Conservation (phyloP, 2,329 filamentous ascomycete species). For the Ilyonectria destructans region DNA sequence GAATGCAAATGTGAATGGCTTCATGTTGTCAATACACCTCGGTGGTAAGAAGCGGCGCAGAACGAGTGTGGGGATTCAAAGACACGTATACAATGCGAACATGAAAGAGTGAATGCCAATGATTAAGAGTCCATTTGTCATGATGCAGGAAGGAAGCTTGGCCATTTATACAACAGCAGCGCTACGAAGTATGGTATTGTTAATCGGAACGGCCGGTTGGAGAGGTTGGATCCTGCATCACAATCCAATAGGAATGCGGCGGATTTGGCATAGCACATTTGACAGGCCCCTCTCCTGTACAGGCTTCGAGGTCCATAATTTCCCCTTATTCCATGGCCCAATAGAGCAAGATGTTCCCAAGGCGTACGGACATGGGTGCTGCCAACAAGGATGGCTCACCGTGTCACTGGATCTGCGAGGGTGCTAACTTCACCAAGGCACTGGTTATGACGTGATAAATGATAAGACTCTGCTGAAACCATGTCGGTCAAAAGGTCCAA, state of each 20-base stretch:
- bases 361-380: neutral
- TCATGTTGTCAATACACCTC: slow-evolving; percentile 24
- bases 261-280: too few relatives aligned
- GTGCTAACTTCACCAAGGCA: neutral
- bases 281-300: neutral
- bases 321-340: slow-evolving; percentile 12
- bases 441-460: neutral
- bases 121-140: slow-evolving; percentile 36
- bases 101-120: slow-evolving; percentile 38
- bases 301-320: slow-evolving; percentile 6
- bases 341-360: slow-evolving; percentile 2
- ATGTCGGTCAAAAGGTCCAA: neutral
- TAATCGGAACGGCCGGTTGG: neutral
- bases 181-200: neutral
- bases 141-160: slow-evolving; percentile 8
- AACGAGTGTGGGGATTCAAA: slow-evolving; percentile 1
- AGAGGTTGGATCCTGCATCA: neutral
- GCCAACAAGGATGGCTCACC: neutral
- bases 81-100: slow-evolving; percentile 26
- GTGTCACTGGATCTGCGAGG: neutral
- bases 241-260: neutral
- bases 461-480: neutral
- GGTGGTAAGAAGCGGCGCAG: neutral
- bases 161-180: slow-evolving; percentile 27
- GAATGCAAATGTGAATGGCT: slow-evolving; percentile 26